Percentiles rank a stretch among this genome's conserved stretches.
These are phyloP conservation scores for Fraxinus anomala DNA, from an alignment of 257 asterid species.

Conservation along the genomic window DNA sequence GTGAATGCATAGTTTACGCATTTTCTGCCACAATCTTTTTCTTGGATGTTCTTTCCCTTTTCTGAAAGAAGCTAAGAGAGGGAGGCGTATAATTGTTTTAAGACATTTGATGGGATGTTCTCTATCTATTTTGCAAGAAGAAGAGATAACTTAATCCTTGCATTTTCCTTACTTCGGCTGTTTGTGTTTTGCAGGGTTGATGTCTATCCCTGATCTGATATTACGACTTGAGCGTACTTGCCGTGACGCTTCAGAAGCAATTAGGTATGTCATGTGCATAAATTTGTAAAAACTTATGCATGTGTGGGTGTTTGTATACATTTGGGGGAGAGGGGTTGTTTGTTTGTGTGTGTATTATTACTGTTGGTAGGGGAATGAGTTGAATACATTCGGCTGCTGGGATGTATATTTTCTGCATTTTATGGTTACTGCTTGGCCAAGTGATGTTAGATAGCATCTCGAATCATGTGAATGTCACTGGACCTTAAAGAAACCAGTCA, in stretches of 20 bases:
- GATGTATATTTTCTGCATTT: not conserved
- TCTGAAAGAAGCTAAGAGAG: not conserved
- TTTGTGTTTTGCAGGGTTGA: slow-evolving; percentile 68
- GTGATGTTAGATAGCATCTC: slow-evolving; percentile 8
- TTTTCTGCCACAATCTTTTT: slow-evolving; percentile 1
- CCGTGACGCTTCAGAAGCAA: slow-evolving; percentile 82
- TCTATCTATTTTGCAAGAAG: slow-evolving; percentile 18
- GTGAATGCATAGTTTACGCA: not conserved
- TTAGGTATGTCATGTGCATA: slow-evolving; percentile 53
- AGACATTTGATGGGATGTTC: slow-evolving; percentile 7
- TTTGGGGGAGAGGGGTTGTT: too few species aligned
- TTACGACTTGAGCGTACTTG: slow-evolving; percentile 82
- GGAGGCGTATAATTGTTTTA: slow-evolving; percentile 1
- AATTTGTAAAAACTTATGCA: slow-evolving; percentile 14
- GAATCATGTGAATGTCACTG: slow-evolving; percentile 8
- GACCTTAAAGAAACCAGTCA: not conserved
- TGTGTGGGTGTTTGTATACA: not conserved
- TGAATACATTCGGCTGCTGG: not conserved
- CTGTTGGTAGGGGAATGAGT: not conserved
- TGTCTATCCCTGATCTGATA: slow-evolving; percentile 83
- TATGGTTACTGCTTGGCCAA: slow-evolving; percentile 4
- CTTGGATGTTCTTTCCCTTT: not conserved
- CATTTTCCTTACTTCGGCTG: slow-evolving; percentile 14
- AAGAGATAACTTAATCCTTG: slow-evolving; percentile 7
- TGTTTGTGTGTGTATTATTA: not conserved